phyloP scores from a whole-genome alignment of 305 asterid genomes.

The Solanum hybrid region DNA sequence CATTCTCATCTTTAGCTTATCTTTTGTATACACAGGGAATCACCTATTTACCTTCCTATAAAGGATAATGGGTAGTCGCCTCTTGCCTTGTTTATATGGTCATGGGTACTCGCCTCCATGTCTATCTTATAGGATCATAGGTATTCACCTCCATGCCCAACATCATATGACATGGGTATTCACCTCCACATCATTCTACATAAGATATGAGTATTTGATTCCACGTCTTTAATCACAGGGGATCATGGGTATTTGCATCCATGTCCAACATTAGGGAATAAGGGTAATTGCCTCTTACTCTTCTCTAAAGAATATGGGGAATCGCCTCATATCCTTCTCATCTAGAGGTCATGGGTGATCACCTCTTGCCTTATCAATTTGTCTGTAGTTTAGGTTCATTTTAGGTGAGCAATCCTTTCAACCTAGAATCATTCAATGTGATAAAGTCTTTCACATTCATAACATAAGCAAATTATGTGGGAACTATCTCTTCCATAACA shows the following conservation, averaged over 20 bases:
- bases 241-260: not conserved
- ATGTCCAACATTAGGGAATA: not conserved
- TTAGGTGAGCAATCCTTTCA: not conserved
- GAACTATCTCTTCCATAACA: not conserved
- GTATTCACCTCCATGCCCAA: not conserved
- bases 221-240: not conserved
- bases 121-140: not conserved
- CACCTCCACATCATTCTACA: not conserved
- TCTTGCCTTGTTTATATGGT: not conserved
- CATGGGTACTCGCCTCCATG: not conserved
- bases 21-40: not conserved
- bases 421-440: not conserved
- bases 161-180: not conserved
- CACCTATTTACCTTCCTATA: not conserved
- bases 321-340: not conserved
- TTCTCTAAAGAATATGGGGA: not conserved
- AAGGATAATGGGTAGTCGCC: not conserved
- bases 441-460: too few relatives aligned
- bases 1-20: not conserved
- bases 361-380: not conserved
- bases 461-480: not conserved
- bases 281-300: not conserved
- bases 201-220: not conserved
- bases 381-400: not conserved
- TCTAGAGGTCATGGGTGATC: not conserved